phyloP scores from a whole-genome alignment of 2,329 filamentous ascomycete genomes.

The Arthrobotrys conoides region DNA sequence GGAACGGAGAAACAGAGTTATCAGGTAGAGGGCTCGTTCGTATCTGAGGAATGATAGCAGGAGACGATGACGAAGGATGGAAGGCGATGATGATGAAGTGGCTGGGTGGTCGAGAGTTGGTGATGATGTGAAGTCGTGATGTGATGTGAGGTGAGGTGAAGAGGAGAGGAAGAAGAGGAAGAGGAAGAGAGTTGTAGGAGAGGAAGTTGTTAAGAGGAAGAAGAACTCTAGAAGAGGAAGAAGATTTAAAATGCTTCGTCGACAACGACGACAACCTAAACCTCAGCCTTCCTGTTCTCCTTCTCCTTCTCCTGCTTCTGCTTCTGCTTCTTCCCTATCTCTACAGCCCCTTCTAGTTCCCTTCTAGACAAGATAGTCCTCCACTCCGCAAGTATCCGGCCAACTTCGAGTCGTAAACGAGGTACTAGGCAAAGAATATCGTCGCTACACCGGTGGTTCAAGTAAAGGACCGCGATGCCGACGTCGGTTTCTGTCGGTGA shows the following conservation, averaged over 20 bases:
- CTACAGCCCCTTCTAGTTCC: neutral
- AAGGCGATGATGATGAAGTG: neutral
- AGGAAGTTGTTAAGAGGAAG: constrained; percentile 1
- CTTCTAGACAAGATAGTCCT: neutral
- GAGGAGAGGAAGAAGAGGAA: constrained; percentile 4
- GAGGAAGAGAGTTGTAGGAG: neutral
- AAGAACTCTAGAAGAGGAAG: neutral
- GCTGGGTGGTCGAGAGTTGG: neutral
- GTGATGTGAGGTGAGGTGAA: neutral
- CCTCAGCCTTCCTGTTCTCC: neutral
- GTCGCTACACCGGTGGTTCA: neutral
- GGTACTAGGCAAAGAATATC: neutral
- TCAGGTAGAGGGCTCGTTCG: constrained; percentile 1
- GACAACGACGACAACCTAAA: neutral
- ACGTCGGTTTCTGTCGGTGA: neutral
- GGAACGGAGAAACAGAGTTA: neutral
- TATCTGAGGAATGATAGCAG: neutral
- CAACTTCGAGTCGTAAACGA: constrained; percentile 15
- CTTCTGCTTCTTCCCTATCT: neutral
- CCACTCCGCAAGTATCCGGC: neutral
- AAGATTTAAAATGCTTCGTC: constrained; percentile 3
- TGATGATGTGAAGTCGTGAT: neutral
- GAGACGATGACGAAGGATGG: neutral
- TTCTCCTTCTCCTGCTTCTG: neutral
- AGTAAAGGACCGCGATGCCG: neutral